These are phyloP conservation scores for Galeopsis tetrahit DNA, from an alignment of 257 asterid genomes.

Conservation along the genomic window DNA sequence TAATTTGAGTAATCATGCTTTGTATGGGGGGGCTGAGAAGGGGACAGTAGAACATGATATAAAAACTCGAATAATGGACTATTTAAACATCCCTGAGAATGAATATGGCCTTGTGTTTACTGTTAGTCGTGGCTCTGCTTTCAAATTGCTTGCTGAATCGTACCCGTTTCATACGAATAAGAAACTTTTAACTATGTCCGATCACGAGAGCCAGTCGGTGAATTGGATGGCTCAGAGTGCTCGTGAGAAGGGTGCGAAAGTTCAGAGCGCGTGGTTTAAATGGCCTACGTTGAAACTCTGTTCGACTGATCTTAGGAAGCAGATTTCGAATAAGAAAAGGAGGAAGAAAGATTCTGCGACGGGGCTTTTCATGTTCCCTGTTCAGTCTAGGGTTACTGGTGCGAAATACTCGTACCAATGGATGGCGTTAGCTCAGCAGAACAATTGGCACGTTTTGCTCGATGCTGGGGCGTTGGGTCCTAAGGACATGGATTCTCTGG, in stretches of 20 bases:
- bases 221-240: slow-evolving; percentile 99
- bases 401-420: slow-evolving; percentile 97
- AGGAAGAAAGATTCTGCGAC: slow-evolving; percentile 89
- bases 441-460: slow-evolving; percentile 97
- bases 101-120: slow-evolving; percentile 98
- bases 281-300: slow-evolving; percentile 98
- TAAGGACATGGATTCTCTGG: slow-evolving; percentile 98
- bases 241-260: slow-evolving; percentile 93
- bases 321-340: slow-evolving; percentile 79
- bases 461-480: slow-evolving; percentile 99
- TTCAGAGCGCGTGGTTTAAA: slow-evolving; percentile 93
- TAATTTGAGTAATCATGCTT: slow-evolving; percentile 94
- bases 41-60: slow-evolving; percentile 89
- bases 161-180: slow-evolving; percentile 97
- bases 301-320: slow-evolving; percentile 93
- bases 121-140: slow-evolving; percentile 98
- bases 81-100: slow-evolving; percentile 91
- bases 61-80: slow-evolving; percentile 88
- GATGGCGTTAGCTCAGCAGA: slow-evolving; percentile 99
- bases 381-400: slow-evolving; percentile 95
- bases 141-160: slow-evolving; percentile 86
- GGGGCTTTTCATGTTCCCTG: slow-evolving; percentile 97
- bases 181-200: slow-evolving; percentile 92
- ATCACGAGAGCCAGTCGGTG: slow-evolving; percentile 96
- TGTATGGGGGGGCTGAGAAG: slow-evolving; percentile 90